A percentile compares a stretch with the other conserved stretches of the same genome.
Conservation (phyloP, 345 rosid genomes). For the Camelina laxa region DNA sequence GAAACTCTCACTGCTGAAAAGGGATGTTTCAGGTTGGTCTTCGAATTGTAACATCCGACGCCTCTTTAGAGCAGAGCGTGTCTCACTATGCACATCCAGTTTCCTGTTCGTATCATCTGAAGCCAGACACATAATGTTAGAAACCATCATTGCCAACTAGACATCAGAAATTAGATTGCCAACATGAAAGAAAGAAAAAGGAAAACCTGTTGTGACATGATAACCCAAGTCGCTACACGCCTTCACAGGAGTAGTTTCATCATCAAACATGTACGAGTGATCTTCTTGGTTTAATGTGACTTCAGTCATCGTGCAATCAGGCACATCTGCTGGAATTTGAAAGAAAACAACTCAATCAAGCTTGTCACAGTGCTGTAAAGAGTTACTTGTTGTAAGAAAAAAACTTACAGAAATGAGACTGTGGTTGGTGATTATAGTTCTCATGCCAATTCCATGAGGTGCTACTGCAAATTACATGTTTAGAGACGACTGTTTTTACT, state of each 20-base stretch:
- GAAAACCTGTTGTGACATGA: constrained; percentile 49
- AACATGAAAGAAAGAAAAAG: constrained; percentile 2
- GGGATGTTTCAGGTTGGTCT: constrained; percentile 55
- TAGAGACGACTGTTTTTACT: background rate
- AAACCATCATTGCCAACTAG: background rate
- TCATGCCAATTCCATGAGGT: constrained; percentile 44
- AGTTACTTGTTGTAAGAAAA: background rate
- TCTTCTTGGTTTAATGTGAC: constrained; percentile 76
- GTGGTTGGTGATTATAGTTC: constrained; percentile 32
- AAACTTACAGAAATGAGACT: constrained; percentile 40
- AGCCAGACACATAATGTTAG: constrained; percentile 33
- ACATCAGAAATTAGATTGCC: background rate
- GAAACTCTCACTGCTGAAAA: constrained; percentile 64
- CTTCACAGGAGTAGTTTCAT: constrained; percentile 83
- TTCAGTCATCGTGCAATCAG: constrained; percentile 51
- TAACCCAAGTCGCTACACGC: constrained; percentile 77
- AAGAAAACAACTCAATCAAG: background rate
- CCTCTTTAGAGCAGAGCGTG: constrained; percentile 70
- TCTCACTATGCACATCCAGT: constrained; percentile 54
- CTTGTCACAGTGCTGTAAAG: background rate
- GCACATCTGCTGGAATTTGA: constrained; percentile 29
- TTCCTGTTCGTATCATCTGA: constrained; percentile 62
- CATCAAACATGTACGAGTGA: constrained; percentile 81
- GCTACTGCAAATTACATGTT: constrained; percentile 20
- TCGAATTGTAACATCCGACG: constrained; percentile 93